These are phyloP conservation scores for Fagopyrum esculentum DNA, from an alignment of 148 eudicot species.

Conservation along the genomic window DNA sequence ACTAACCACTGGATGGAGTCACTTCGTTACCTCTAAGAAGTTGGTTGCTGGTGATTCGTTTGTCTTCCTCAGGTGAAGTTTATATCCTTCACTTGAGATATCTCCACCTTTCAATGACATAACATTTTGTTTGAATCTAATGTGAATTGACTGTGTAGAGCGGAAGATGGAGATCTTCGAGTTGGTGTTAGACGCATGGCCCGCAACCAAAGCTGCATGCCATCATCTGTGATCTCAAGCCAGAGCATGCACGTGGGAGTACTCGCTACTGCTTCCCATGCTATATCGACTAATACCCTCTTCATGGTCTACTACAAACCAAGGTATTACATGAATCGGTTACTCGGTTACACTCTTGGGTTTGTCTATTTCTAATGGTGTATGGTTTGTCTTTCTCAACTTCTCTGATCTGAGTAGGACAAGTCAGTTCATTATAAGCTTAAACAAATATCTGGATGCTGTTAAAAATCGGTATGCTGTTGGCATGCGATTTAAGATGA, in stretches of 20 bases:
- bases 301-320: slow-evolving; percentile 96
- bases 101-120: not conserved
- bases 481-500: slow-evolving; percentile 92
- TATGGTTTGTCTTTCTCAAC: not conserved
- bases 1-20: slow-evolving; percentile 99
- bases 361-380: not conserved
- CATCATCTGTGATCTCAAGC: slow-evolving; percentile 89
- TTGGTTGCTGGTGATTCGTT: slow-evolving; percentile 92
- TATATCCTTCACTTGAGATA: not conserved
- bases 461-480: slow-evolving; percentile 42
- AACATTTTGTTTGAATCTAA: not conserved
- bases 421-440: slow-evolving; percentile 85
- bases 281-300: slow-evolving; percentile 49
- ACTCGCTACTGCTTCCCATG: slow-evolving; percentile 96
- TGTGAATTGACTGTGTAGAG: slow-evolving; percentile 36
- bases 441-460: slow-evolving; percentile 83
- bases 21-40: slow-evolving; percentile 86
- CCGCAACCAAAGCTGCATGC: slow-evolving; percentile 72
- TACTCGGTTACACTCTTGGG: not conserved
- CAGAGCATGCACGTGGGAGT: slow-evolving; percentile 98
- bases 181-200: slow-evolving; percentile 82
- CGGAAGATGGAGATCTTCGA: slow-evolving; percentile 65
- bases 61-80: slow-evolving; percentile 75
- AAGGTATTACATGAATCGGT: slow-evolving; percentile 28
- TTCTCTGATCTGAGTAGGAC: slow-evolving; percentile 37